Base-by-base conservation (phyloP, 345 rosid species). In the Salix exigua region DNA sequence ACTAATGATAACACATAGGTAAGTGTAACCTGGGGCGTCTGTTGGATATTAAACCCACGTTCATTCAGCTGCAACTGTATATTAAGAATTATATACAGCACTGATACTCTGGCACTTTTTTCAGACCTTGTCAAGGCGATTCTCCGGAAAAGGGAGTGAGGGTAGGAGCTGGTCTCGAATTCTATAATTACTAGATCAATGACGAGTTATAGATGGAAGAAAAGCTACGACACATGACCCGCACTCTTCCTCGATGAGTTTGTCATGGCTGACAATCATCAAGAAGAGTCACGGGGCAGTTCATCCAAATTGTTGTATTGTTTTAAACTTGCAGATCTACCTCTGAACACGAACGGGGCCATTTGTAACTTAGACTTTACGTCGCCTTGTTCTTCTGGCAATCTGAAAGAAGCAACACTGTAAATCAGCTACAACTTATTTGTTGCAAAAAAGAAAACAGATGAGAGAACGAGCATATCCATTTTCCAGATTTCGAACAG, bases 321-420 rank as follows among this genome's bases (percentile, higher is more conserved):
- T 33, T 3, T 50, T 5, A 68, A 26, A 40, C 1, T 40, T 0
- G 12, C 5, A 12, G 18, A 14, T 46, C 18, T 46, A 46, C 14
- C 14, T 46, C 18, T 46, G 18, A 14, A 4, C 17, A 46, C 17
- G 18, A 16, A 12, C 18, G 5, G 13, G 6, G 6, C 51, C 1
- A 46, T 12, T 46, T 46, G 51, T 46, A 19, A 58, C 40, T 76
- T 44, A 78, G 23, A 8, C 72, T 76, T 67, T 75, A 67, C 46
- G 76, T 23, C 87, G 73, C 82, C 77, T 77, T 13, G 82, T 58
- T 77, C 87, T 84, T 72, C 80, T 82, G 28, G 68, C 76, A 65
- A 72, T 62, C 89, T 86, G 75, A 61, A 74, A 71, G 28, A 31
- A 58, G 62, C 38, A 70, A 44, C 35, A 5, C 8, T 19, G 23